Base-by-base conservation (phyloP, 169 alveolate species). In the Plasmodium gaboni region DNA sequence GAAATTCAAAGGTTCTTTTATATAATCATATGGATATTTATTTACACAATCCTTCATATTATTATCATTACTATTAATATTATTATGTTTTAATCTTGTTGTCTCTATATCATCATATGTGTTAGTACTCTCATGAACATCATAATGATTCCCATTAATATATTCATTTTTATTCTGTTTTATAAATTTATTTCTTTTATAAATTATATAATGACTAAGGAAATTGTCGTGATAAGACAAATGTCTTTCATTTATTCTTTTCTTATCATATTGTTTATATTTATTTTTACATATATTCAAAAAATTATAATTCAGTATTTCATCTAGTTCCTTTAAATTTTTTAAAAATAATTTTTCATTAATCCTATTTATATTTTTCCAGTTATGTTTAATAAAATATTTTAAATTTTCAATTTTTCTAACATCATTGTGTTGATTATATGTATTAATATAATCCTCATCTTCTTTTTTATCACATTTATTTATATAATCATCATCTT, bases 191-290 rank as follows among this genome's bases (percentile, higher is more conserved):
- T 38, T 26, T 68, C 51, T 44, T 46, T 48, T n/a, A 51, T 28
- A 15, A 8, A 9, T 13, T 38, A 65, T 1, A 42, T 26, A 44
- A 55, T 83, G 91, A 7, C 44, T 12, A 22, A 83, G 26, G 55
- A 83, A 83, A 32, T 60, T 55, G 12, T 83, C 91, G 44, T 83
- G 91, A 17, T 71, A 12, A 60, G 42, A 48, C 32, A 83, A 67
- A 22, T 38, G 38, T 15, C 7, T 24, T 22, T 28, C 42, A 48
- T 69, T 42, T 1, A 17, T 32, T 32, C 44, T 32, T 32, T 32
- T 32, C 44, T 32, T 32, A 32, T 32, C 7, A 32, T 32, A 32
- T 32, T 32, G 13, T 22, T 60, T 61, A 9, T 28, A 2, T 26
- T 10, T 46, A 38, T 69, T 69, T 26, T 19, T 19, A 2, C 72